Evolutionary conservation across 371 early-diverging fungal species (phyloP).

Genomic region (Entomophthora muscae): DNA sequence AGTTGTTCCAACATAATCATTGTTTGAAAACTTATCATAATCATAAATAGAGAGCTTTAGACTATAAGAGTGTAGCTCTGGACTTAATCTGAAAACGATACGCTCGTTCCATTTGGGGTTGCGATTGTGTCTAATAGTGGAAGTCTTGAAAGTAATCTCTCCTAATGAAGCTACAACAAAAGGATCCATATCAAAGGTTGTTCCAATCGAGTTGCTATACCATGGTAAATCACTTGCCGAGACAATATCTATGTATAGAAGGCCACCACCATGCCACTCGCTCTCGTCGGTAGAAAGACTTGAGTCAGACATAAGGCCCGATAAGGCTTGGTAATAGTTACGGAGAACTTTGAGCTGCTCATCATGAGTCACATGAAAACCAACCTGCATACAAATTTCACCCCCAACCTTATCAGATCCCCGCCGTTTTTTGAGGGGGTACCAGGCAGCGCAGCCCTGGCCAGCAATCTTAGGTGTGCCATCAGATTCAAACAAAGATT

Average conservation of each 20-base stretch:
- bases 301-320: neutral
- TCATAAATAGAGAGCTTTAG: slow-evolving; percentile 55
- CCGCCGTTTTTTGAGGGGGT: neutral
- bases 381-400: slow-evolving; percentile 15
- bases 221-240: slow-evolving; percentile 39
- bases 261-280: slow-evolving; percentile 21
- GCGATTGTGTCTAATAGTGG: slow-evolving; percentile 35
- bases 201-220: slow-evolving; percentile 30
- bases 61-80: slow-evolving; percentile 28
- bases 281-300: neutral
- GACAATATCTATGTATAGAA: slow-evolving; percentile 40
- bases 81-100: slow-evolving; percentile 40
- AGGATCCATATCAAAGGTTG: slow-evolving; percentile 65
- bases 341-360: slow-evolving; percentile 1
- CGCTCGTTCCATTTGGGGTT: slow-evolving; percentile 53
- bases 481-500: slow-evolving; percentile 25
- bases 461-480: neutral
- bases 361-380: slow-evolving; percentile 8
- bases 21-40: slow-evolving; percentile 49
- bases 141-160: slow-evolving; percentile 44
- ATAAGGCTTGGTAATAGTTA: neutral
- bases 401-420: slow-evolving; percentile 18
- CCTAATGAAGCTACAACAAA: slow-evolving; percentile 60
- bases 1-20: slow-evolving; percentile 50
- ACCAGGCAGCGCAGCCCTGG: neutral